Evolutionary conservation across 306 rosid genomes (phyloP).

Genomic region (Urtica urens): DNA sequence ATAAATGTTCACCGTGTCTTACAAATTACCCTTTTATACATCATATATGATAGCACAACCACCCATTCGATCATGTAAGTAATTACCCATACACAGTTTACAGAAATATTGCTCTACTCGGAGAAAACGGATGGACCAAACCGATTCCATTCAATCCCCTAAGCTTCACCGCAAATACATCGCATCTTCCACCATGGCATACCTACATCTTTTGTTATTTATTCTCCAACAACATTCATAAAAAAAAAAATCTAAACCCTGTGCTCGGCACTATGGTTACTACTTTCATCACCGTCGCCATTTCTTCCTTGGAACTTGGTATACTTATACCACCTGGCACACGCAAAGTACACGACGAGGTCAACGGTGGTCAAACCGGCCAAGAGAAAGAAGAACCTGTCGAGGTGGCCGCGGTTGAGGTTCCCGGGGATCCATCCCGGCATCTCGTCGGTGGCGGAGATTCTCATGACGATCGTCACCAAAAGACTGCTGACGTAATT

Average conservation of each 20-base stretch:
- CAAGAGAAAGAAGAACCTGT: constrained; percentile 56
- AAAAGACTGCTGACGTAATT: constrained; percentile 61
- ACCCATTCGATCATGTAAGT: too few relatives aligned
- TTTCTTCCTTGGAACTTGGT: constrained; percentile 42
- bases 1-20: too few relatives aligned
- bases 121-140: too few relatives aligned
- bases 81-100: too few relatives aligned
- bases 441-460: constrained; percentile 35
- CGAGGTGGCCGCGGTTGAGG: constrained; percentile 60
- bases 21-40: too few relatives aligned
- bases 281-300: background rate
- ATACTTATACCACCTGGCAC: constrained; percentile 67
- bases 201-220: background rate
- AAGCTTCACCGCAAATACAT: too few relatives aligned
- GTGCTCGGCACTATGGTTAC: background rate
- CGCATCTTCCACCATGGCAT: too few relatives aligned
- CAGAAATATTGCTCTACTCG: too few relatives aligned
- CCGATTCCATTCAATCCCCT: too few relatives aligned
- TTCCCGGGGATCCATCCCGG: constrained; percentile 79
- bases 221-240: background rate
- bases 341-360: constrained; percentile 29
- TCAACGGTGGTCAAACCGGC: constrained; percentile 56
- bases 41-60: too few relatives aligned
- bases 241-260: background rate
- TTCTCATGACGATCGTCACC: constrained; percentile 63